Evolutionary conservation across 1,284 basidiomycete species (phyloP).

Genomic region (Cystobasidium slooffiae): DNA sequence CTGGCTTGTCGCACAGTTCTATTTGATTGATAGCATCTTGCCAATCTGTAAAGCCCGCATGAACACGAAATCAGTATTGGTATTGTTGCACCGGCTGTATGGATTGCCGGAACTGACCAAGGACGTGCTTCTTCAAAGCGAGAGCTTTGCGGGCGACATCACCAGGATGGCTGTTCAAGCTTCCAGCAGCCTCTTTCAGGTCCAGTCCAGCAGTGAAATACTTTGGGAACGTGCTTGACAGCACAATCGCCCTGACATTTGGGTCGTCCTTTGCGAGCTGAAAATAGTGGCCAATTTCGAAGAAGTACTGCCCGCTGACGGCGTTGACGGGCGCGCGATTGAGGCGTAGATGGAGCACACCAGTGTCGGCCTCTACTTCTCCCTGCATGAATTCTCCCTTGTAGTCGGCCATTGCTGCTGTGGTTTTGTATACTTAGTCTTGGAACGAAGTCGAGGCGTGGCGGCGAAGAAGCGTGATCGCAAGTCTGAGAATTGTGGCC

Average conservation of each 20-base stretch:
- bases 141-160: constrained; percentile 47
- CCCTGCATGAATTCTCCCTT: constrained; percentile 40
- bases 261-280: constrained; percentile 64
- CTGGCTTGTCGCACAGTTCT: constrained; percentile 75
- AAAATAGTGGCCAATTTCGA: constrained; percentile 68
- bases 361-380: constrained; percentile 35
- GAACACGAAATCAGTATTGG: background rate
- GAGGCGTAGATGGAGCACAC: constrained; percentile 49
- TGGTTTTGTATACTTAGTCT: background rate
- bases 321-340: constrained; percentile 69
- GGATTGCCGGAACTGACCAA: constrained; percentile 21
- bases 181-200: constrained; percentile 27
- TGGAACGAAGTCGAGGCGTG: background rate
- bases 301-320: constrained; percentile 67
- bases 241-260: constrained; percentile 70
- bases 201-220: constrained; percentile 69
- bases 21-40: constrained; percentile 73
- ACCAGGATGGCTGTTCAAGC: constrained; percentile 41
- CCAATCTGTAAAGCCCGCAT: constrained; percentile 59
- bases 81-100: background rate
- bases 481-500: background rate
- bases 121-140: constrained; percentile 27
- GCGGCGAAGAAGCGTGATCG: background rate
- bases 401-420: constrained; percentile 30
- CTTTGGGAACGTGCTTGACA: constrained; percentile 71